Percentiles rank a stretch among this genome's conserved stretches.
phyloP scores from a whole-genome alignment of 2,329 filamentous ascomycete species.

The Ceratocystis cacaofunesta region DNA sequence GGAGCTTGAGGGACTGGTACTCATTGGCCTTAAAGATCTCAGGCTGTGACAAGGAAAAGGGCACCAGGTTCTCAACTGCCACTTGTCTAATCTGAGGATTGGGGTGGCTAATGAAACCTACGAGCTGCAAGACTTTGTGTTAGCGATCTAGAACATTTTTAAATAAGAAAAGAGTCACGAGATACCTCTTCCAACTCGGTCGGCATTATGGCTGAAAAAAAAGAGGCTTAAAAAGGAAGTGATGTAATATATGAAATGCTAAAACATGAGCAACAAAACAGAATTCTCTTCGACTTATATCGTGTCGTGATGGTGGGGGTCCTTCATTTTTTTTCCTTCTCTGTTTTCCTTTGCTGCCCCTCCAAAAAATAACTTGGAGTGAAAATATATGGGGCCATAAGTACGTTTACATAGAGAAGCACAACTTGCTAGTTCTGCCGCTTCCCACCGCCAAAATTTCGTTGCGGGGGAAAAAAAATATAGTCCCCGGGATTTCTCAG shows the following conservation, averaged over 20 bases:
- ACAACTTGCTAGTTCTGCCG: conserved; percentile 7
- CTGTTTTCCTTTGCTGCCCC: conserved; percentile 1
- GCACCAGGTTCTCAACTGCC: conserved; percentile 73
- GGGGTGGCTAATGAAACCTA: conserved; percentile 83
- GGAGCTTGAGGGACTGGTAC: conserved; percentile 64
- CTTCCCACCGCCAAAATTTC: conserved; percentile 16
- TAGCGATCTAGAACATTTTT: conserved; percentile 3
- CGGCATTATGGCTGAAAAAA: conserved; percentile 39
- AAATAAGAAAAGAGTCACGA: not conserved
- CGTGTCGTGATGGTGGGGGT: conserved; percentile 5
- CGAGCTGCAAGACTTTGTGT: conserved; percentile 43
- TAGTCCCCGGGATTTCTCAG: not conserved
- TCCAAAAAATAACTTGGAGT: not conserved
- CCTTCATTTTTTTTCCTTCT: not conserved
- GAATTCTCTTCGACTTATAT: conserved; percentile 2
- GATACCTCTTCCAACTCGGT: conserved; percentile 61
- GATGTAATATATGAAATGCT: not conserved
- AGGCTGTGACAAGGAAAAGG: conserved; percentile 60
- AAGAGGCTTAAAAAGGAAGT: not conserved
- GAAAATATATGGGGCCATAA: conserved; percentile 3
- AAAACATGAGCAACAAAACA: not conserved
- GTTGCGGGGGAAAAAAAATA: conserved; percentile 14
- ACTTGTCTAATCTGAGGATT: conserved; percentile 81
- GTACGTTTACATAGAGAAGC: not conserved
- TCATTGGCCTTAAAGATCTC: conserved; percentile 71